Conservation (phyloP, 192 early-diverging fungal genomes). For the Podila horticola region DNA sequence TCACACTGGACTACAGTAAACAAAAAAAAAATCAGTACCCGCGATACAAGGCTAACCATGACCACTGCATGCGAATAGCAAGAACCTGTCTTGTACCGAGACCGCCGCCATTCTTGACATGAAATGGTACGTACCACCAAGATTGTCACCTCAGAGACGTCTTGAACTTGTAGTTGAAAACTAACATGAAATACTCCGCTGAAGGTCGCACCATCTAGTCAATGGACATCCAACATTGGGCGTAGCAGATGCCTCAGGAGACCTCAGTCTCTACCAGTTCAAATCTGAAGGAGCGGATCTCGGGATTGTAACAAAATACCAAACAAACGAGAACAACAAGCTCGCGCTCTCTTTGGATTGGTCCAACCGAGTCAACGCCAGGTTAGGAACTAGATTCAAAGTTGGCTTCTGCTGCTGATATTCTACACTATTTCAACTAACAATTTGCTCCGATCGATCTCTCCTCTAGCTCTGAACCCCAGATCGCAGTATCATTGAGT, state of each 20-base stretch:
- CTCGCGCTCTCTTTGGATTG: constrained; percentile 92
- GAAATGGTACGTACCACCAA: constrained; percentile 62
- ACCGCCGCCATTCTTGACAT: constrained; percentile 77
- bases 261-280: constrained; percentile 60
- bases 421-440: too few species aligned
- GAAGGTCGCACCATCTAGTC: constrained; percentile 65
- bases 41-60: not conserved
- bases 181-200: not conserved
- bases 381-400: constrained; percentile 4
- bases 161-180: not conserved
- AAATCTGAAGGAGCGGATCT: constrained; percentile 28
- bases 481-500: constrained; percentile 78
- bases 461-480: constrained; percentile 18
- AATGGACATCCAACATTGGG: constrained; percentile 60
- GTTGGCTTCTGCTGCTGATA: not conserved
- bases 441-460: constrained; percentile 1
- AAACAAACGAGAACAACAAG: constrained; percentile 60
- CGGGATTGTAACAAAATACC: constrained; percentile 39
- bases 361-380: constrained; percentile 70
- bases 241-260: constrained; percentile 71
- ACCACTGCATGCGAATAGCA: constrained; percentile 9
- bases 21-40: not conserved
- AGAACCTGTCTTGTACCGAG: constrained; percentile 65
- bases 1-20: not conserved
- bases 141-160: not conserved